Conservation (phyloP, 148 eudicot genomes). For the Limonium bicolor region DNA sequence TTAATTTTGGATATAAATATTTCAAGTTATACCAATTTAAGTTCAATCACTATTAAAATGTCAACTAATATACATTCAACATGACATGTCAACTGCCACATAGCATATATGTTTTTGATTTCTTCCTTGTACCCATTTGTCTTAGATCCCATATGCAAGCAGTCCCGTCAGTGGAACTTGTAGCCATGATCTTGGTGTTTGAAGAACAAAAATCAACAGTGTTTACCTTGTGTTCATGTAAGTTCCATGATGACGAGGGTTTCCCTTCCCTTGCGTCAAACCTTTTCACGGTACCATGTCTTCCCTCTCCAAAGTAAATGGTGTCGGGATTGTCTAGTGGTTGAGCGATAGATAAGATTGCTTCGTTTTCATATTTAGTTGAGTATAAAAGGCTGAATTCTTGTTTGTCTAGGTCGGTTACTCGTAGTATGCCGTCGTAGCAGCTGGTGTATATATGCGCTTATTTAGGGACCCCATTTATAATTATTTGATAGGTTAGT, state of each 20-base stretch:
- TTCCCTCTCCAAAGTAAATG: slow-evolving; percentile 50
- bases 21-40: too few species aligned
- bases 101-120: too few species aligned
- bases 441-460: slow-evolving; percentile 60
- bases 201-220: slow-evolving; percentile 47
- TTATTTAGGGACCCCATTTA: too few species aligned
- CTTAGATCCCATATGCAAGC: slow-evolving; percentile 87
- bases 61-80: too few species aligned
- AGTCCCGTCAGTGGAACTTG: slow-evolving; percentile 61
- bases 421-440: slow-evolving; percentile 55
- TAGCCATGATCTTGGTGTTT: slow-evolving; percentile 52
- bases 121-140: slow-evolving; percentile 28
- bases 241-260: slow-evolving; percentile 20
- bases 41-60: too few species aligned
- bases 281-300: slow-evolving; percentile 26
- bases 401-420: slow-evolving; percentile 65
- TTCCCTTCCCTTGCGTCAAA: slow-evolving; percentile 55
- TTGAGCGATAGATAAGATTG: slow-evolving; percentile 42
- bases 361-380: slow-evolving; percentile 18
- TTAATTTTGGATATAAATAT: too few species aligned
- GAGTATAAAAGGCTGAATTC: slow-evolving; percentile 38
- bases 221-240: slow-evolving; percentile 54
- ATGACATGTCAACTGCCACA: too few species aligned
- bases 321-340: slow-evolving; percentile 35
- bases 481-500: too few species aligned